Evolutionary conservation across 1,139 yeast species (phyloP), one percentile per base, ranked within the genome.

Genomic region (Saccharomycopsis crataegensis): DNA sequence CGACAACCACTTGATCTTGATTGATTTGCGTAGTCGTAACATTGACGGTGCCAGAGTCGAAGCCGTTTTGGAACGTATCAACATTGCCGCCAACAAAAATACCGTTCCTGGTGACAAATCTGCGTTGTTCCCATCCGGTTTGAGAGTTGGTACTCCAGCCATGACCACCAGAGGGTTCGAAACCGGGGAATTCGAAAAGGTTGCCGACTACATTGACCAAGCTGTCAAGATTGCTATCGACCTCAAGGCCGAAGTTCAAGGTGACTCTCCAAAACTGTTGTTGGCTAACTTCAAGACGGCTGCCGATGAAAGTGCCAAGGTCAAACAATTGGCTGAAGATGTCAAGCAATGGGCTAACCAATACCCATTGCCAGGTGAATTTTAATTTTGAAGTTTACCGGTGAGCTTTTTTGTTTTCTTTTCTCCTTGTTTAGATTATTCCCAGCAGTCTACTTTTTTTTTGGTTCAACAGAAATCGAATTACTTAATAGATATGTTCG

Each of bases 21-120:
- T 91, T 59, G 89, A 86, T 64, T 80, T 90, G 70, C 81, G 91
- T 68, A 84, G 87, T 62, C 85, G 85, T 75, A 81, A 82, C 44
- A 86, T 91, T 59, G 98, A 91, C 68, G 98, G 98, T 70, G 96
- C 98, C 40, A 83, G 98, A 74, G 84, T 90, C 60, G 98, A 91
- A 74, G 82, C 95, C 49, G 87, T 90, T 42, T 80, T 89, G 64
- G 97, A 91, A 75, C 80, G 84, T 67, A 81, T 86, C 63, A 88
- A 90, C 77, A 89, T 91, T 65, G 97, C 98, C 57, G 89, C 94
- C 60, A 91, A 91, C 78, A 91, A 91, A 73, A 91, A 91, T 78
- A 85, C 97, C 49, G 88, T 91, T 61, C 97, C 98, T 58, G 96
- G 96, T 64, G 98, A 91, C 74, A 85, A 83, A 70, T 86, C 96